These are phyloP conservation scores for Gloeostereum incarnatum DNA, from an alignment of 768 basidiomycete genomes.

Conservation along the genomic window DNA sequence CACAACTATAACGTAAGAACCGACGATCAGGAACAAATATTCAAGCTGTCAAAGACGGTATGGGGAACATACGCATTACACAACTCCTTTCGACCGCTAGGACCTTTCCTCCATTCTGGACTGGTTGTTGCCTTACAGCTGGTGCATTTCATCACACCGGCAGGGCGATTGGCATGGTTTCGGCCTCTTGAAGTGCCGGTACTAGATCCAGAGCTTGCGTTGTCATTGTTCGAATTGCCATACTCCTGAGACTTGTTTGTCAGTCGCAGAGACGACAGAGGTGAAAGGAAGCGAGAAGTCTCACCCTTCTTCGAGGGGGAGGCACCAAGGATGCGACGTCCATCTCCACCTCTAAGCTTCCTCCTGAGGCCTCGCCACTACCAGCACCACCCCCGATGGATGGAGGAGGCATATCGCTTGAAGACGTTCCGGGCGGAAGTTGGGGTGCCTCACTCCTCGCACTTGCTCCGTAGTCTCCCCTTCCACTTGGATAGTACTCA, in stretches of 20 bases:
- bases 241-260: no score
- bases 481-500: not conserved
- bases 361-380: not conserved
- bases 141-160: constrained; percentile 63
- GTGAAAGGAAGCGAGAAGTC: no score
- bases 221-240: constrained; percentile 3
- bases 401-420: not conserved
- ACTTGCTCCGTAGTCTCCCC: constrained; percentile 28
- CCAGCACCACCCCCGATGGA: not conserved
- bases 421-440: not conserved
- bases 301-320: no score
- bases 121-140: constrained; percentile 77
- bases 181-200: constrained; percentile 20
- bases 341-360: not conserved
- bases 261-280: no score
- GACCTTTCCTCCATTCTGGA: constrained; percentile 90
- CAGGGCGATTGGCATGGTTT: constrained; percentile 54
- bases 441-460: constrained; percentile 27
- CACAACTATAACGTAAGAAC: constrained; percentile 43
- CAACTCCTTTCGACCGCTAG: constrained; percentile 83
- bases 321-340: no score
- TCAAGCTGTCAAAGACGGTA: not conserved
- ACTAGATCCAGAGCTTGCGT: not conserved
- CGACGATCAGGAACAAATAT: not conserved
- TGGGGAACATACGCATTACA: constrained; percentile 75